Conservation (phyloP, 495 filamentous ascomycete genomes). For the Penicillium turbatum region DNA sequence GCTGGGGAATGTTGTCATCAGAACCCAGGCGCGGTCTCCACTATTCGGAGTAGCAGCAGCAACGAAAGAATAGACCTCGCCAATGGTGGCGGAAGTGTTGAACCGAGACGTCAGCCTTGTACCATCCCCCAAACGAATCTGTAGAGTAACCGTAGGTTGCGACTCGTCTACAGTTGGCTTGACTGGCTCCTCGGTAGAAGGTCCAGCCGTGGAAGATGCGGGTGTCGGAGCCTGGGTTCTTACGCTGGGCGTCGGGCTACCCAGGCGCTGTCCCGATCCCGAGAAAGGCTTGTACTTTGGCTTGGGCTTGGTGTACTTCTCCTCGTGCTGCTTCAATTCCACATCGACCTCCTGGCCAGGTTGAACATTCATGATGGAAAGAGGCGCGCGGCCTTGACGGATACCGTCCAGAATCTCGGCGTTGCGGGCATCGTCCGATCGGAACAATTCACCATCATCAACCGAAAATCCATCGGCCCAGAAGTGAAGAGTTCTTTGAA, state of each 20-base stretch:
- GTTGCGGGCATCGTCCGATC: slow-evolving; percentile 85
- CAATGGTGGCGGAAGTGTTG: slow-evolving; percentile 86
- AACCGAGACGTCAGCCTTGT: slow-evolving; percentile 82
- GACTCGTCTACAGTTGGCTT: slow-evolving; percentile 64
- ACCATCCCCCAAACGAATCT: slow-evolving; percentile 88
- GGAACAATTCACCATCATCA: slow-evolving; percentile 86
- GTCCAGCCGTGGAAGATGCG: slow-evolving; percentile 30
- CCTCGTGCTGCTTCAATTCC: slow-evolving; percentile 78
- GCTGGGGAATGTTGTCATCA: slow-evolving; percentile 95
- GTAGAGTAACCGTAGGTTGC: slow-evolving; percentile 71
- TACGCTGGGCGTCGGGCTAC: slow-evolving; percentile 78
- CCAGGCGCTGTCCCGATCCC: slow-evolving; percentile 80
- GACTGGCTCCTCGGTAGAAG: slow-evolving; percentile 33
- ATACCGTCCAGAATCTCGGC: slow-evolving; percentile 78
- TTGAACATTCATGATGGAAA: slow-evolving; percentile 83
- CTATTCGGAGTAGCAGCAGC: slow-evolving; percentile 57
- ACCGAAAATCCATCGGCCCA: slow-evolving; percentile 95
- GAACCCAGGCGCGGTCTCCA: slow-evolving; percentile 61
- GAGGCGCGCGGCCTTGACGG: slow-evolving; percentile 76
- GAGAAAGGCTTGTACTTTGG: slow-evolving; percentile 83
- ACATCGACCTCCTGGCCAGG: slow-evolving; percentile 86
- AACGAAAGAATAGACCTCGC: slow-evolving; percentile 87
- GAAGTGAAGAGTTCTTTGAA: slow-evolving; percentile 73
- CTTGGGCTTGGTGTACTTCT: slow-evolving; percentile 77
- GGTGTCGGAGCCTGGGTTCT: slow-evolving; percentile 36